Percentiles rank a stretch among this genome's conserved stretches.
These are phyloP conservation scores for Lantana camara DNA, from an alignment of 257 asterid genomes.

Conservation along the genomic window DNA sequence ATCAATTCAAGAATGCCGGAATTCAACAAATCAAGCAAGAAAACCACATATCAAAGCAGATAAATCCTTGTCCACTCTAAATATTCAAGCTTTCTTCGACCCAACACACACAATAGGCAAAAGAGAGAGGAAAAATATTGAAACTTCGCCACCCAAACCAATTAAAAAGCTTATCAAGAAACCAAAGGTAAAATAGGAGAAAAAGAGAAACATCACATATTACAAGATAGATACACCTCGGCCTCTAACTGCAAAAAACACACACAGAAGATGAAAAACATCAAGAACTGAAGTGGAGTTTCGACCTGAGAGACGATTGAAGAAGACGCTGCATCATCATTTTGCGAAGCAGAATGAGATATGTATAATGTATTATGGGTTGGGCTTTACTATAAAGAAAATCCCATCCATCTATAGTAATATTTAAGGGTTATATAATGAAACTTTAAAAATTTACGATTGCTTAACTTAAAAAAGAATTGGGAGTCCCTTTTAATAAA, in stretches of 20 bases:
- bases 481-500: no score
- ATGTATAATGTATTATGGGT: no score
- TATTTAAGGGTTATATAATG: no score
- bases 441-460: no score
- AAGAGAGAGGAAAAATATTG: neutral
- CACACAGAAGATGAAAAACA: neutral
- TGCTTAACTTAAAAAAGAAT: no score
- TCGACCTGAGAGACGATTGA: constrained; percentile 49
- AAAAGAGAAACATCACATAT: neutral
- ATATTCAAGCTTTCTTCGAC: neutral
- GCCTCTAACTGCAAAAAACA: neutral
- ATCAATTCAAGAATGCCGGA: neutral
- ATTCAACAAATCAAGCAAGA: no score
- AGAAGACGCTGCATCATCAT: constrained; percentile 51
- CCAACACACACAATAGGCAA: neutral
- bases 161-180: neutral
- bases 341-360: no score
- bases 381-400: no score
- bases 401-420: no score
- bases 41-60: neutral
- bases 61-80: constrained; percentile 6
- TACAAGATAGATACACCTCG: neutral
- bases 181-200: neutral
- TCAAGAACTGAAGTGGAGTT: constrained; percentile 14
- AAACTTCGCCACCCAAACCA: neutral